Percentiles rank a stretch among this genome's conserved stretches.
These are phyloP conservation scores for Lecanicillium sp. DNA, from an alignment of 2,329 filamentous ascomycete species.

Conservation along the genomic window DNA sequence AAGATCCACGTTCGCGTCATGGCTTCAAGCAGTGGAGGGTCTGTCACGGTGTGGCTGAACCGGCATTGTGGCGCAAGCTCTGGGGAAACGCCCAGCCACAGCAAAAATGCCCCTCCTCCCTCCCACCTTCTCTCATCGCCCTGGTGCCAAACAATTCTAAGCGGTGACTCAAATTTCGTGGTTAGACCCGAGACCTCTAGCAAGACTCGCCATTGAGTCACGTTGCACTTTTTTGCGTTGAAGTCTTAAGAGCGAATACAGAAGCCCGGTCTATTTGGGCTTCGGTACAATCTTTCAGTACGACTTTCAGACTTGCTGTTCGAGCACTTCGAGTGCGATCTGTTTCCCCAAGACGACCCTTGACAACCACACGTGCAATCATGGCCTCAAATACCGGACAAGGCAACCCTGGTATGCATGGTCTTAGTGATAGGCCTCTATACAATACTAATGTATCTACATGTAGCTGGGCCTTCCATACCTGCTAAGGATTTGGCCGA, in stretches of 20 bases:
- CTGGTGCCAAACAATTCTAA: not conserved
- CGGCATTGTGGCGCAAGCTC: constrained; percentile 8
- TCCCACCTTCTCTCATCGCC: not conserved
- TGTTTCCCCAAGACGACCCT: constrained; percentile 37
- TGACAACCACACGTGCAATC: constrained; percentile 33
- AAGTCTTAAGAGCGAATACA: constrained; percentile 3
- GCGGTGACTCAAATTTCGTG: constrained; percentile 9
- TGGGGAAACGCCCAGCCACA: constrained; percentile 1
- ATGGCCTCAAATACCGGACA: constrained; percentile 52
- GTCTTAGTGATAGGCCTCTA: not conserved
- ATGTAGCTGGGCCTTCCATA: constrained; percentile 2
- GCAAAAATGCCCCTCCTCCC: constrained; percentile 11
- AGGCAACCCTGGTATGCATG: constrained; percentile 34
- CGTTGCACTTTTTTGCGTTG: not conserved
- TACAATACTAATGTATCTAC: constrained; percentile 2
- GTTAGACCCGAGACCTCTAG: constrained; percentile 3
- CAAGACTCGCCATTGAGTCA: constrained; percentile 7
- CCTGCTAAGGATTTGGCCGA: not conserved
- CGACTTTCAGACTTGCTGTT: constrained; percentile 41
- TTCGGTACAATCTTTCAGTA: constrained; percentile 28
- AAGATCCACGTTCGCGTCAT: too few species aligned
- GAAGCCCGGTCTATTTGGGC: constrained; percentile 27
- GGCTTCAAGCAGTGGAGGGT: too few species aligned
- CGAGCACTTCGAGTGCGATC: constrained; percentile 52
- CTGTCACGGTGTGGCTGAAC: constrained; percentile 7